A percentile compares a stretch with the other conserved stretches of the same genome.
Evolutionary conservation across 2,329 filamentous ascomycete genomes (phyloP).

Genomic region (Hypoxylon sp.): DNA sequence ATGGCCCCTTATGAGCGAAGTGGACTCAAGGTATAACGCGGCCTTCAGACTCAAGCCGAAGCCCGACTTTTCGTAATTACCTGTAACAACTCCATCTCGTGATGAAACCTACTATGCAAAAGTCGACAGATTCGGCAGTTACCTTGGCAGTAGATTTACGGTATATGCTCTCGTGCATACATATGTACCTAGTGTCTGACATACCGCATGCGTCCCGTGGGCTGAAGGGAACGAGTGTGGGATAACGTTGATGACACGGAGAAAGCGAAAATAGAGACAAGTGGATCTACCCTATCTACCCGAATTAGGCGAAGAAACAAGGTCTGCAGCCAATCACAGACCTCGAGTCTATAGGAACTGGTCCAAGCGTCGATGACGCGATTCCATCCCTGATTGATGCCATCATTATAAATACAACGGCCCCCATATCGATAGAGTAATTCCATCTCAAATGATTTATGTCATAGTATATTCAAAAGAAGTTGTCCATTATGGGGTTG

Average conservation of each 20-base stretch:
- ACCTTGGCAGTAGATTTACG: background rate
- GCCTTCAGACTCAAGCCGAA: slow-evolving; percentile 10
- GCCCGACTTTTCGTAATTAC: slow-evolving; percentile 16
- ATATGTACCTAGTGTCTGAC: slow-evolving; percentile 4
- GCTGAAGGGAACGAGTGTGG: slow-evolving; percentile 3
- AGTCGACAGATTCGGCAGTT: slow-evolving; percentile 24
- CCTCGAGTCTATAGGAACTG: slow-evolving; percentile 10
- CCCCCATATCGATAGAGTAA: slow-evolving; percentile 4
- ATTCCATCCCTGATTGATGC: slow-evolving; percentile 36
- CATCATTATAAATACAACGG: slow-evolving; percentile 33
- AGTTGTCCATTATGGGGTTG: background rate
- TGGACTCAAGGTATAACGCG: slow-evolving; percentile 16
- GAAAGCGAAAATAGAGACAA: slow-evolving; percentile 7
- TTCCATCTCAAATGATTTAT: slow-evolving; percentile 15
- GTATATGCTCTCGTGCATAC: slow-evolving; percentile 4
- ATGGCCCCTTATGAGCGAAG: slow-evolving; percentile 5
- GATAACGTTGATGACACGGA: background rate
- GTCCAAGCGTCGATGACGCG: slow-evolving; percentile 39
- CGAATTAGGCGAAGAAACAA: slow-evolving; percentile 38
- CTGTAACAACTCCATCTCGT: slow-evolving; percentile 10
- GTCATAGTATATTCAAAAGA: slow-evolving; percentile 12
- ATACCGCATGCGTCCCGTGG: slow-evolving; percentile 23
- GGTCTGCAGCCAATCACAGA: slow-evolving; percentile 29
- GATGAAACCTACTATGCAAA: slow-evolving; percentile 13
- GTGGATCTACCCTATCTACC: slow-evolving; percentile 6